These are phyloP conservation scores for Ustulina deusta DNA, from an alignment of 2,329 filamentous ascomycete genomes.

Conservation along the genomic window DNA sequence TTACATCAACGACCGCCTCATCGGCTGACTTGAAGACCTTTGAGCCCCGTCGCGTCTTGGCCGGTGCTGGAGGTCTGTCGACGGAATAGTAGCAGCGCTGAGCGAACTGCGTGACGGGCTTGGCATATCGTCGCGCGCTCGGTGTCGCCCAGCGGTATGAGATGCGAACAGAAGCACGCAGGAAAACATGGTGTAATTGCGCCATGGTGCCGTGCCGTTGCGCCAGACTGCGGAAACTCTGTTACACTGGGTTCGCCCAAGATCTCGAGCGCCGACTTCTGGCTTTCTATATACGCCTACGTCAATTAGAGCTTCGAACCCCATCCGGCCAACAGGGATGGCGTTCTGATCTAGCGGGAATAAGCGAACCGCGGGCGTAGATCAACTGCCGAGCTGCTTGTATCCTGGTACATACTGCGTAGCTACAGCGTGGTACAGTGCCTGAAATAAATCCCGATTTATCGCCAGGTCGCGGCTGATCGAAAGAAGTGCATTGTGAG, in stretches of 20 bases:
- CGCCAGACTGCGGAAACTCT: background rate
- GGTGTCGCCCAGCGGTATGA: constrained; percentile 46
- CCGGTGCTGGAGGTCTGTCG: constrained; percentile 30
- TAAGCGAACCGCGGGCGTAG: constrained; percentile 39
- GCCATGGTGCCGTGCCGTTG: constrained; percentile 42
- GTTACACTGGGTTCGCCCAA: background rate
- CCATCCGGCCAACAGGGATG: too few relatives aligned
- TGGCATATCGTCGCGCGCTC: constrained; percentile 39
- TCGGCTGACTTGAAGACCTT: constrained; percentile 69
- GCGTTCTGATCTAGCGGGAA: background rate
- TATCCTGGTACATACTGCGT: background rate
- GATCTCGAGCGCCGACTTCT: background rate
- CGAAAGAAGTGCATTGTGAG: too few relatives aligned
- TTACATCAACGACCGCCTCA: constrained; percentile 76
- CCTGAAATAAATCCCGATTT: too few relatives aligned
- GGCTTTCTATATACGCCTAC: constrained; percentile 4
- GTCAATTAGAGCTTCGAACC: too few relatives aligned
- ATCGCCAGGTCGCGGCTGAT: too few relatives aligned
- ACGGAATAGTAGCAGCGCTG: constrained; percentile 28
- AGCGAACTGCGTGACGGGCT: constrained; percentile 36
- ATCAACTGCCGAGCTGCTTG: constrained; percentile 42
- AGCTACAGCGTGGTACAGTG: too few relatives aligned
- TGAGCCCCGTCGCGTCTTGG: constrained; percentile 52
- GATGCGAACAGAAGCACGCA: constrained; percentile 47
- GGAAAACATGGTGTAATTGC: constrained; percentile 40